Evolutionary conservation across 164 flowering plant genomes (phyloP), one percentile per base, ranked within the genome.

Genomic region (Magnolia sinica): DNA sequence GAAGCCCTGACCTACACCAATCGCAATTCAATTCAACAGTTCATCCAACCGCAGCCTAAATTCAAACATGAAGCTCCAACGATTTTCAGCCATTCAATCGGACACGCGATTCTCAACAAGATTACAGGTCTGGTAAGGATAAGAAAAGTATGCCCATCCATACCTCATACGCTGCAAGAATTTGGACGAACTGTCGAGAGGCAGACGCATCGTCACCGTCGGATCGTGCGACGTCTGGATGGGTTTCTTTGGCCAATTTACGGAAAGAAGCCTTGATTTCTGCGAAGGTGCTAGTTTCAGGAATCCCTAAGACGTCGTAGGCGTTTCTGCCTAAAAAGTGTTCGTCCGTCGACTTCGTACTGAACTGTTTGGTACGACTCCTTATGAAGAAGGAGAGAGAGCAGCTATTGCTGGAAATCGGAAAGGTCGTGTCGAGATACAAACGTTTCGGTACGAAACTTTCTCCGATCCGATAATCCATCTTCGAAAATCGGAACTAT

Each of bases 151-250:
- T 11, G 18, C 18, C 61, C 18, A 16, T 16, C 13, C 13, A 20
- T 24, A 93, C 98, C 97, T 93, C 97, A 83, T 93, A 92, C 74
- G 97, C 97, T 1, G 98, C 98, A 29, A 92, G 89, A 63, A 93
- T 91, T 83, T 86, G 88, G 63, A 95, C 77, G 80, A 93, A 95
- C 58, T 89, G 88, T n/a, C 73, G 74, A 9, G 94, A 89, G 49
- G 87, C 79, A 11, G 80, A 65, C 13, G 89, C 68, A 71, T 84
- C 83, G 27, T 86, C 82, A 11, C 79, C 83, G 9, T 29, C 31
- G 27, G 51, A 61, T 9, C 19, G 50, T 49, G 77, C 71, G 19
- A 91, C 83, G 79, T 91, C 98, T 8, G 98, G 98, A 77, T 95
- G 98, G 74, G 95, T 91, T 79, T 90, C 86, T 81, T 95, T 95